These are phyloP conservation scores for Fusarium coicis DNA, from an alignment of 2,329 filamentous ascomycete genomes.

Conservation along the genomic window DNA sequence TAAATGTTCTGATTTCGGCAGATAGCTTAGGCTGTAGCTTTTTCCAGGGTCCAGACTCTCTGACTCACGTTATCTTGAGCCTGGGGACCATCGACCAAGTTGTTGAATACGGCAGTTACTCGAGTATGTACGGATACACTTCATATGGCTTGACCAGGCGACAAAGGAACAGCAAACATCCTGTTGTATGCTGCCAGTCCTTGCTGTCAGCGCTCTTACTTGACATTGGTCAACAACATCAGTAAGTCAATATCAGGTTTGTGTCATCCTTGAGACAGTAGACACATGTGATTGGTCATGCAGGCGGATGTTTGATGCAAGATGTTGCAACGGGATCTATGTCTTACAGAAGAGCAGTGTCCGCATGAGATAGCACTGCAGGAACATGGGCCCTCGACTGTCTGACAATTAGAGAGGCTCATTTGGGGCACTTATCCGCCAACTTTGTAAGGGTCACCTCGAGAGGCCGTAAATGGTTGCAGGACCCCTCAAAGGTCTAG, in stretches of 20 bases:
- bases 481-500: background rate
- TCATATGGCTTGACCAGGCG: background rate
- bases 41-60: background rate
- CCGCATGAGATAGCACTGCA: conserved; percentile 11
- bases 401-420: background rate
- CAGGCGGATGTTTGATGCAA: conserved; percentile 9
- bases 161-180: background rate
- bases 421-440: background rate
- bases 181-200: background rate
- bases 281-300: conserved; percentile 1
- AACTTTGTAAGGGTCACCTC: background rate
- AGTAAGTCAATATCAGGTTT: background rate
- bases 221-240: background rate
- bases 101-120: background rate
- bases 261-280: background rate
- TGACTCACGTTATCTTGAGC: background rate
- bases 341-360: conserved; percentile 8
- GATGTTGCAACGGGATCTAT: conserved; percentile 12
- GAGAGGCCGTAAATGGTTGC: background rate
- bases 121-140: background rate
- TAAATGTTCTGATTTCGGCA: background rate
- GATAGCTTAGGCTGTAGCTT: background rate
- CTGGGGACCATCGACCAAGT: background rate
- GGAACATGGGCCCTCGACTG: background rate
- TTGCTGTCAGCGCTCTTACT: background rate